These are phyloP conservation scores for Ustilaginoidea virens DNA, from an alignment of 2,329 filamentous ascomycete species.

Conservation along the genomic window DNA sequence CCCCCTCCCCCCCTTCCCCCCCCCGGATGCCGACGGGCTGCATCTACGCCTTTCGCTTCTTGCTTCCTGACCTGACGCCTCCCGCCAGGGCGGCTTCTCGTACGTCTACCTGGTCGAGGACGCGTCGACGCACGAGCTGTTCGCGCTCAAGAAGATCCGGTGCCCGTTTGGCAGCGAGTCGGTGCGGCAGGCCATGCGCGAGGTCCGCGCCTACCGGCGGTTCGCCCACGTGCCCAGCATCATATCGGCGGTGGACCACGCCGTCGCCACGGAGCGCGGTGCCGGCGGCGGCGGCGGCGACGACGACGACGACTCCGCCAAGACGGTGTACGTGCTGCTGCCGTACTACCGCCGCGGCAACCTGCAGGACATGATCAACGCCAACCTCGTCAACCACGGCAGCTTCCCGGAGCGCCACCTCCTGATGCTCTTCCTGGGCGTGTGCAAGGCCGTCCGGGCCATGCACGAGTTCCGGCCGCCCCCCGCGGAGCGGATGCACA, in stretches of 20 bases:
- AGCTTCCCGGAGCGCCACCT: conserved; percentile 75
- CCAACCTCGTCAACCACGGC: conserved; percentile 90
- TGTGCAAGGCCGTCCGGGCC: conserved; percentile 71
- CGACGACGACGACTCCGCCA: conserved; percentile 52
- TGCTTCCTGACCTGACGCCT: too few relatives aligned
- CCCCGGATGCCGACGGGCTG: not conserved
- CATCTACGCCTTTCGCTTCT: not conserved
- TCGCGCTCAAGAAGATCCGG: conserved; percentile 96
- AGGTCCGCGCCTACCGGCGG: conserved; percentile 90
- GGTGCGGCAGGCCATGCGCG: conserved; percentile 84
- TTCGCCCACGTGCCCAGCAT: conserved; percentile 75
- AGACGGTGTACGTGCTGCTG: conserved; percentile 92
- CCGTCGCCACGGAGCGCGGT: conserved; percentile 58
- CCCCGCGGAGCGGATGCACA: conserved; percentile 35
- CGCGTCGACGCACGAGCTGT: conserved; percentile 64
- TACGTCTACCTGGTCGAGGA: conserved; percentile 99
- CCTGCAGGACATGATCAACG: conserved; percentile 95
- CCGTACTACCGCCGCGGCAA: conserved; percentile 94
- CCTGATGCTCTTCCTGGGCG: conserved; percentile 82
- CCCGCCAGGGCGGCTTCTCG: conserved; percentile 88
- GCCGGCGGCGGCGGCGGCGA: too few relatives aligned
- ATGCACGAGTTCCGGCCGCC: conserved; percentile 72
- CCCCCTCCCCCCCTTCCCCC: not conserved
- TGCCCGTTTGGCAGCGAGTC: conserved; percentile 97
- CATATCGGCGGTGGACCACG: conserved; percentile 73